Conservation (phyloP, 2,329 filamentous ascomycete species). For the Xylariales sp. region DNA sequence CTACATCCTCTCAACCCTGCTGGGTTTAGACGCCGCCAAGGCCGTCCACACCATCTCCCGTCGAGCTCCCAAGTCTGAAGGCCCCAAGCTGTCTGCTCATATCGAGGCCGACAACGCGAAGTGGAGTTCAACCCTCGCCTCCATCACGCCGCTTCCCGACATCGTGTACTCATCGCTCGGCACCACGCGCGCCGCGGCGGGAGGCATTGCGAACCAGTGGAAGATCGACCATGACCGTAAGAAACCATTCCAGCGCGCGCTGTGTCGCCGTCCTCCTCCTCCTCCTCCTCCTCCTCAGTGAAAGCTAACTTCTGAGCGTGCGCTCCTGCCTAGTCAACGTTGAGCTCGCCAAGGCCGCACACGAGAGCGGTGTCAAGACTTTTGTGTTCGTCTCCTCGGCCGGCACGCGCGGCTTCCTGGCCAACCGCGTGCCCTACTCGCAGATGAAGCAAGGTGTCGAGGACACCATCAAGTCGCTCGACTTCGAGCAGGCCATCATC, state of each 20-base stretch:
- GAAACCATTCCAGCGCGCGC: no score
- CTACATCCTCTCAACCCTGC: conserved; percentile 66
- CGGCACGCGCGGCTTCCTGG: conserved; percentile 38
- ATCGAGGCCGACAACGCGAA: conserved; percentile 62
- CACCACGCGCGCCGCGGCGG: conserved; percentile 72
- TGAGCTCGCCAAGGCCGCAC: conserved; percentile 70
- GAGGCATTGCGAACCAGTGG: conserved; percentile 74
- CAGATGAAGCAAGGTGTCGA: conserved; percentile 87
- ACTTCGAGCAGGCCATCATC: conserved; percentile 75
- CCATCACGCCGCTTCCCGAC: conserved; percentile 49
- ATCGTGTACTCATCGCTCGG: conserved; percentile 76
- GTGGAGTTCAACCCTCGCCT: conserved; percentile 61
- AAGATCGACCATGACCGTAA: conserved; percentile 75
- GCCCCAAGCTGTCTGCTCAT: conserved; percentile 61
- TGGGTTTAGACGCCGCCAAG: conserved; percentile 47
- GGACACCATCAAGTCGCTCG: conserved; percentile 65
- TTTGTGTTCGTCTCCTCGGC: conserved; percentile 72
- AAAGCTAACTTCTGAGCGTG: no score
- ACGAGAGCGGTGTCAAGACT: conserved; percentile 64
- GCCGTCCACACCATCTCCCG: conserved; percentile 63
- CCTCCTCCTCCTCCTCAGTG: no score
- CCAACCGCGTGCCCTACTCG: conserved; percentile 44
- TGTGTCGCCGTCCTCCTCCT: no score
- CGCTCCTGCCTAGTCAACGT: conserved; percentile 64
- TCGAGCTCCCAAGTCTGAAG: conserved; percentile 51